A percentile compares a stretch with the other conserved stretches of the same genome.
Conservation (phyloP, 2,329 filamentous ascomycete species). For the Monilinia polystroma region DNA sequence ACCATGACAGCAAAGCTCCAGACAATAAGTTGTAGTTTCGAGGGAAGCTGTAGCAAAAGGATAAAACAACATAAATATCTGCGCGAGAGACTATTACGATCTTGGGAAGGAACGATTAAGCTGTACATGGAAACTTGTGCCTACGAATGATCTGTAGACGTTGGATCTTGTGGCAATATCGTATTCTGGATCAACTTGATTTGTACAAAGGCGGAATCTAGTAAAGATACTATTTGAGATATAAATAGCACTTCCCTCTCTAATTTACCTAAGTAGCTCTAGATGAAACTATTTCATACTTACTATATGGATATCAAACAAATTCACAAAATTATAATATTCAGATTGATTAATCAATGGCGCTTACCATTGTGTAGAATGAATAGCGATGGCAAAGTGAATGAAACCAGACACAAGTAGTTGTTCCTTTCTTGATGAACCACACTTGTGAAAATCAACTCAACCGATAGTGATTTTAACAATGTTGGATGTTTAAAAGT, state of each 20-base stretch:
- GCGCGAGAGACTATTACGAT: neutral
- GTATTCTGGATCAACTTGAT: neutral
- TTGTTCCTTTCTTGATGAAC: neutral
- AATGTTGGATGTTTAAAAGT: neutral
- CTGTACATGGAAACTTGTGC: neutral
- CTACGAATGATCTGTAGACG: neutral
- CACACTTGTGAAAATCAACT: neutral
- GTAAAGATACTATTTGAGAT: neutral
- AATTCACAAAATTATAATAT: neutral
- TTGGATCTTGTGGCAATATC: neutral
- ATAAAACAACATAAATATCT: neutral
- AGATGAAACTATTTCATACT: neutral
- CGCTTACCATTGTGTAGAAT: neutral
- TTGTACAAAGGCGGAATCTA: neutral
- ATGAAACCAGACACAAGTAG: no score
- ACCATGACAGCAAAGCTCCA: neutral
- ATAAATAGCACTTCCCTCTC: neutral
- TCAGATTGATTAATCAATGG: neutral
- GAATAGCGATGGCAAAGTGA: neutral
- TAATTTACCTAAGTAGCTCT: neutral
- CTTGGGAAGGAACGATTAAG: neutral
- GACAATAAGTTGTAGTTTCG: neutral
- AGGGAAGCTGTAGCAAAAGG: neutral
- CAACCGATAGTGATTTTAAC: neutral
- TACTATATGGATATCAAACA: neutral